Evolutionary conservation across 2,329 filamentous ascomycete genomes (phyloP).

Genomic region (Phaeophleospora eucalypticola): DNA sequence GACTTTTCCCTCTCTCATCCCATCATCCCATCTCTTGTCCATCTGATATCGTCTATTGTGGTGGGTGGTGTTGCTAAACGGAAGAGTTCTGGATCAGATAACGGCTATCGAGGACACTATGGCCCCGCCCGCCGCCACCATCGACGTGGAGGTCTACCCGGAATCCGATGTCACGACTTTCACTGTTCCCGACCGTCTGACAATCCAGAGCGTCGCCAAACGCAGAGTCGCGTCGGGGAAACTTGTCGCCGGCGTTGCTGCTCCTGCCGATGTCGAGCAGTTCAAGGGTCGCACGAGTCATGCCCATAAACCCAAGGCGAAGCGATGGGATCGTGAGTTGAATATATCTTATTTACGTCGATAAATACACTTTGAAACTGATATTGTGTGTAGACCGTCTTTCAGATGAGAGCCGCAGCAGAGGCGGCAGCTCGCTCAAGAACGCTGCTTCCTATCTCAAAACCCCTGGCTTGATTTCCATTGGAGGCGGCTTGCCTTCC

Average conservation of each 20-base stretch:
- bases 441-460: slow-evolving; percentile 73
- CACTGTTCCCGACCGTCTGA: slow-evolving; percentile 51
- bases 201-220: slow-evolving; percentile 62
- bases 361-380: background rate
- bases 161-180: slow-evolving; percentile 46
- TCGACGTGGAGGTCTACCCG: slow-evolving; percentile 38
- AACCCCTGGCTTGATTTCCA: slow-evolving; percentile 79
- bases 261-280: slow-evolving; percentile 71
- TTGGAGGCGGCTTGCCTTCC: slow-evolving; percentile 87
- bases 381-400: slow-evolving; percentile 36
- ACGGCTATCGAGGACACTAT: too few species aligned
- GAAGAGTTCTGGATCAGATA: slow-evolving; percentile 5
- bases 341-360: slow-evolving; percentile 2
- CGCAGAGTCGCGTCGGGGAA: slow-evolving; percentile 68
- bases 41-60: too few species aligned
- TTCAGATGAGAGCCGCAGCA: slow-evolving; percentile 52
- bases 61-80: too few species aligned
- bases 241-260: slow-evolving; percentile 71
- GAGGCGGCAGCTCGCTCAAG: slow-evolving; percentile 64
- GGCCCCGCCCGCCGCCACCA: slow-evolving; percentile 32
- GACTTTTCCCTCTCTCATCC: background rate
- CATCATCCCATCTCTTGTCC: too few species aligned
- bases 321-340: slow-evolving; percentile 78
- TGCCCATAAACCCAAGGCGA: slow-evolving; percentile 67
- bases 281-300: slow-evolving; percentile 67